Percentiles rank a stretch among this genome's conserved stretches.
phyloP scores from a whole-genome alignment of 192 early-diverging fungal species.

The Coemansia biformis region DNA sequence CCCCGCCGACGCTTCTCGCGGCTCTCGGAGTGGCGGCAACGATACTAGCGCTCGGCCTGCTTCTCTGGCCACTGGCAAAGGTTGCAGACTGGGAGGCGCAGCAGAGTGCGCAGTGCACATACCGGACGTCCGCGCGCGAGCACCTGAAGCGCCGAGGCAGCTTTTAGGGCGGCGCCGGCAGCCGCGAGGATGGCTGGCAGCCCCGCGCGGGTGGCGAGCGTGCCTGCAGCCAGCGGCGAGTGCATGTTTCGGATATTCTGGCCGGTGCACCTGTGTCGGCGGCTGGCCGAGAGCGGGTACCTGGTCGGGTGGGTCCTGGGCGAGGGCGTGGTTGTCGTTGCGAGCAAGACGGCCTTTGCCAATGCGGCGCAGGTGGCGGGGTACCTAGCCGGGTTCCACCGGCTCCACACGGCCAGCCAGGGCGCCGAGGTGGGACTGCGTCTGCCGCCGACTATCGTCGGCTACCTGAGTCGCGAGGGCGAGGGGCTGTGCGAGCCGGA shows the following conservation, averaged over 20 bases:
- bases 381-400: constrained; percentile 25
- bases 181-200: background rate
- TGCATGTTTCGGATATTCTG: constrained; percentile 40
- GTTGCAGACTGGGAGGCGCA: constrained; percentile 47
- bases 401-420: background rate
- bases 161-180: constrained; percentile 19
- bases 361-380: constrained; percentile 23
- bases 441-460: constrained; percentile 21
- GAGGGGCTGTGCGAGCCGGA: constrained; percentile 47
- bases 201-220: background rate
- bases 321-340: constrained; percentile 30
- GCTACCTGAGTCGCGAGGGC: constrained; percentile 48
- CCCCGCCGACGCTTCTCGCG: constrained; percentile 31
- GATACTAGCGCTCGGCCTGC: constrained; percentile 15
- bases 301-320: constrained; percentile 42
- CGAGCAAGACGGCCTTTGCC: constrained; percentile 35
- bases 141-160: constrained; percentile 52
- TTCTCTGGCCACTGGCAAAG: constrained; percentile 43
- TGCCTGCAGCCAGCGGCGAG: background rate
- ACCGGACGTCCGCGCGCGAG: constrained; percentile 44
- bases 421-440: background rate
- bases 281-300: constrained; percentile 32
- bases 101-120: constrained; percentile 29
- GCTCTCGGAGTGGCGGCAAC: constrained; percentile 21
- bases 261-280: constrained; percentile 31